Evolutionary conservation across 2,329 filamentous ascomycete genomes (phyloP).

Genomic region (Colletotrichum sp.): DNA sequence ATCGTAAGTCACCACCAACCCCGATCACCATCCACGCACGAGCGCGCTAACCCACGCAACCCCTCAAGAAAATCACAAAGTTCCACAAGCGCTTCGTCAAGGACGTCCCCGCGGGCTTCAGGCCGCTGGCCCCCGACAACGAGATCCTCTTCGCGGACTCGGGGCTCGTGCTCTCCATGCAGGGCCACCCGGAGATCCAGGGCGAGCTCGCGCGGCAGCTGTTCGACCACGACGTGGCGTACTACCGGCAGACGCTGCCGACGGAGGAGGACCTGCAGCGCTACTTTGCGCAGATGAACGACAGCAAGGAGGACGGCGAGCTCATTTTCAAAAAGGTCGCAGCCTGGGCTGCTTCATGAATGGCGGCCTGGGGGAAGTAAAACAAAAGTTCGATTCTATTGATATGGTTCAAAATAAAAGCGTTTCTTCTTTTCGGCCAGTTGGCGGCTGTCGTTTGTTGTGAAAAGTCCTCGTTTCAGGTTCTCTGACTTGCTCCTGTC

Average conservation of each 20-base stretch:
- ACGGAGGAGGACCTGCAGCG: slow-evolving; percentile 3
- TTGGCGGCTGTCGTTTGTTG: accelerated
- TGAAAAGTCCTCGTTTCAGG: neutral
- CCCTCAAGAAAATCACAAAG: slow-evolving; percentile 2
- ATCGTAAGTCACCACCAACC: neutral
- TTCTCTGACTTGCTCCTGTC: neutral
- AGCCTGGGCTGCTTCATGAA: neutral
- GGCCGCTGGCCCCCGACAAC: neutral
- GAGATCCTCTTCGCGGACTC: slow-evolving; percentile 3
- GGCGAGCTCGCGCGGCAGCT: slow-evolving; percentile 11
- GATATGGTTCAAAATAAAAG: neutral
- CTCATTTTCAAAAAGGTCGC: neutral
- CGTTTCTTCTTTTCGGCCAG: neutral
- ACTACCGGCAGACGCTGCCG: slow-evolving; percentile 4
- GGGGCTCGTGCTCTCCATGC: slow-evolving; percentile 6
- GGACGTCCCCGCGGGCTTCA: slow-evolving; percentile 2
- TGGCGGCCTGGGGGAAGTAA: accelerated
- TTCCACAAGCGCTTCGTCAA: slow-evolving; percentile 16
- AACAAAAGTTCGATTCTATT: neutral
- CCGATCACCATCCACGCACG: no score
- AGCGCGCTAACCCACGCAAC: neutral
- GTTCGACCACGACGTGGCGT: neutral
- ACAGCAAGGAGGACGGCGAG: neutral
- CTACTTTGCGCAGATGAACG: slow-evolving; percentile 8
- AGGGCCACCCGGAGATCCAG: slow-evolving; percentile 15